Evolutionary conservation across 202 grass and related monocot species (phyloP), one percentile per base, ranked within the genome.

Genomic region (Zizania palustris): DNA sequence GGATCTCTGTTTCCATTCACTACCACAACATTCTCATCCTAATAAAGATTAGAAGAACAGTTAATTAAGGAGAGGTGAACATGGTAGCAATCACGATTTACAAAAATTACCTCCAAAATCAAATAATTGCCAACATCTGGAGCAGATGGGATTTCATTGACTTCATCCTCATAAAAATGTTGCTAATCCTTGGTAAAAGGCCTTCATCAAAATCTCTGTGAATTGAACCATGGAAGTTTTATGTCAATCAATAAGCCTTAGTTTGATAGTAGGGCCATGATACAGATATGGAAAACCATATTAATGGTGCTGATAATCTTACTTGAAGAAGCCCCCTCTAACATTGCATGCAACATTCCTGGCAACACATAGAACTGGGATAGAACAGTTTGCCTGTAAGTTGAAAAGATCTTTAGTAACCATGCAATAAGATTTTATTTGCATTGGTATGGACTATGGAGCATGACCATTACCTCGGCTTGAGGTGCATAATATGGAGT

Each of bases 301-400:
- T 58, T 48, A n/a, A 45, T 33, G 59, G 45, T 57, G 3, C 61
- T 21, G 15, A 60, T 42, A 49, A 46, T 82, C 91, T 88, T 91
- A 98, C 95, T 86, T 98, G 85, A 98, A 98, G 75, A 98, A 98
- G 40, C 89, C 78, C 21, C 96, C 96, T 81, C 96, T 87, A 69
- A 98, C 89, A 88, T 82, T 95, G 78, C 96, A 98, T 8, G 96
- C 91, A 67, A 98, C 96, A 84, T 98, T 98, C 95, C 96, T 94
- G 22, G 87, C 96, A 5, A 98, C 96, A 90, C 87, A 91, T 4
- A 98, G 85, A 73, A 95, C 87, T 18, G 96, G 91, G 63, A 93
- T 83, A 48, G 80, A 78, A 57, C 80, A 90, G 42, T 90, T 98
- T 83, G 77, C 91, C 94, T 97, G 73, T 14, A 67, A 66, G 28